phyloP scores from a whole-genome alignment of 2,329 filamentous ascomycete species.

The Monosporascus sp. region DNA sequence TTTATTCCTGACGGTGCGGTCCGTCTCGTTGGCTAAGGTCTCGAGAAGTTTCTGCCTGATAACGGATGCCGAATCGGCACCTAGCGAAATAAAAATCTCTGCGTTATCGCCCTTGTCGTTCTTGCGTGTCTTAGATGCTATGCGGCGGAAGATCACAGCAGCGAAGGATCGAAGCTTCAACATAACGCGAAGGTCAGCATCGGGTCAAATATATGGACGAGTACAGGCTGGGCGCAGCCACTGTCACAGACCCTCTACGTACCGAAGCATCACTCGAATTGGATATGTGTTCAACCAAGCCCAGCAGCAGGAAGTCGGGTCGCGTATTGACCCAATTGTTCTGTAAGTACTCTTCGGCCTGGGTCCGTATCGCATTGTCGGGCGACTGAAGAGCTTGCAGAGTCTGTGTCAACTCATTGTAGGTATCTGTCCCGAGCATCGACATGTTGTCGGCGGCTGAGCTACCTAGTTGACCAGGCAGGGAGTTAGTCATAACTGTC shows the following conservation, averaged over 20 bases:
- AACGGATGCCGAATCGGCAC: constrained; percentile 64
- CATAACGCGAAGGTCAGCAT: constrained; percentile 9
- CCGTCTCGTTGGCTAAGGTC: constrained; percentile 66
- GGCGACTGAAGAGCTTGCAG: constrained; percentile 82
- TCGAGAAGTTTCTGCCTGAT: constrained; percentile 83
- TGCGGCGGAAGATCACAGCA: constrained; percentile 89
- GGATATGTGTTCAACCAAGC: constrained; percentile 85
- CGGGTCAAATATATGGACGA: not conserved
- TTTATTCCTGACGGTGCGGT: constrained; percentile 80
- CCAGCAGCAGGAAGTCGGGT: constrained; percentile 88
- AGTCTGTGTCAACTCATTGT: constrained; percentile 78
- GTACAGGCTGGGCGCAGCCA: too few species aligned
- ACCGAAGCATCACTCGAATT: constrained; percentile 69
- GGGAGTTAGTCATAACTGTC: not conserved
- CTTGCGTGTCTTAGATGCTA: constrained; percentile 85
- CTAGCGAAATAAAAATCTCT: constrained; percentile 81
- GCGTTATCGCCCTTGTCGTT: constrained; percentile 63
- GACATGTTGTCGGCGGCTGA: constrained; percentile 56
- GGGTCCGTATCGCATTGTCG: constrained; percentile 79
- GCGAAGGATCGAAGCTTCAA: constrained; percentile 80
- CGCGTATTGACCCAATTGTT: constrained; percentile 80
- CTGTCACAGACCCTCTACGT: constrained; percentile 28
- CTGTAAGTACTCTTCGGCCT: constrained; percentile 86
- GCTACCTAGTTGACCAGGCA: not conserved
- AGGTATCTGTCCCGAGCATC: constrained; percentile 76